Evolutionary conservation across 2,329 filamentous ascomycete genomes (phyloP).

Genomic region (Monosporascus cannonballus): DNA sequence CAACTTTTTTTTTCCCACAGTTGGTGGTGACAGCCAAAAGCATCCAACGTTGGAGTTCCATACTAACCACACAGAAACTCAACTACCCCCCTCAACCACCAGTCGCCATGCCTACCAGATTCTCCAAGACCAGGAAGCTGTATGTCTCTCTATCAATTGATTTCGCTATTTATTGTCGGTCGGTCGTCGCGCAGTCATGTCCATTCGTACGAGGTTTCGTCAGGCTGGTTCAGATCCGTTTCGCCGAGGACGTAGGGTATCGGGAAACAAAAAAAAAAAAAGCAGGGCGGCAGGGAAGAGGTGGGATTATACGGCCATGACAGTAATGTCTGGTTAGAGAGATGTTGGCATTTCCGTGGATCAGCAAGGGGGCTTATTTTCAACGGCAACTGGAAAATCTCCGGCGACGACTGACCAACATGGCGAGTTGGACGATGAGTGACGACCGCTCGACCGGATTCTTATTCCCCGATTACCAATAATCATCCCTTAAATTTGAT

Average conservation of each 20-base stretch:
- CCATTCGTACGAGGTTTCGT: not conserved
- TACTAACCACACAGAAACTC: slow-evolving; percentile 7
- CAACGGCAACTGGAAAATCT: not conserved
- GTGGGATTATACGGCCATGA: not conserved
- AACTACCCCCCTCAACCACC: slow-evolving; percentile 27
- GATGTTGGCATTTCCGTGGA: too few species aligned
- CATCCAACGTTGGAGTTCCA: not conserved
- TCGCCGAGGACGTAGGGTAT: not conserved
- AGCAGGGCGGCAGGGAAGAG: not conserved
- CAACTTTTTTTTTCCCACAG: not conserved
- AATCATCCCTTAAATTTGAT: not conserved
- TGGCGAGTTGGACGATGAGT: not conserved
- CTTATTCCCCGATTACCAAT: not conserved
- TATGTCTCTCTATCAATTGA: slow-evolving; percentile 39
- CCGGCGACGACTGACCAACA: not conserved
- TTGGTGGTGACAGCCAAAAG: not conserved
- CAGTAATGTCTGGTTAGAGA: too few species aligned
- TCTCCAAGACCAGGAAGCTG: slow-evolving; percentile 73
- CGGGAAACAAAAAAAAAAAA: not conserved
- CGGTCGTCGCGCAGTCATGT: slow-evolving; percentile 7
- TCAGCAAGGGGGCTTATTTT: too few species aligned
- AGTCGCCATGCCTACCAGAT: slow-evolving; percentile 61
- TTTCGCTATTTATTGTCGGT: slow-evolving; percentile 5
- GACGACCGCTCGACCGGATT: not conserved
- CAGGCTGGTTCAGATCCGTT: not conserved